Evolutionary conservation across 345 rosid species (phyloP).

Genomic region (Lepidium didymum): DNA sequence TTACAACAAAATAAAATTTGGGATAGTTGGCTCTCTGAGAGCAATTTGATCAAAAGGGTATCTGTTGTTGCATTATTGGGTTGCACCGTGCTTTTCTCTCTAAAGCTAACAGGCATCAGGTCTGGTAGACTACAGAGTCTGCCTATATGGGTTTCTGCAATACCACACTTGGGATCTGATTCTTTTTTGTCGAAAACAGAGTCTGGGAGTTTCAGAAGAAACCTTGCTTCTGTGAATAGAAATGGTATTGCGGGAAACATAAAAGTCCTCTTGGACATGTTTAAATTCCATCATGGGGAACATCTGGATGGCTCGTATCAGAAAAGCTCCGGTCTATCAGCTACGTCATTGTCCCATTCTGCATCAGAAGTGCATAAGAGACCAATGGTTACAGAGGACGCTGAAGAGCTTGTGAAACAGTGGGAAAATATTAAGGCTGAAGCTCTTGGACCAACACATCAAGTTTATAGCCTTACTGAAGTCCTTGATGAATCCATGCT

Average conservation of each 20-base stretch:
- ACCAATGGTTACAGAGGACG: constrained; percentile 76
- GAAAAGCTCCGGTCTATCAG: constrained; percentile 33
- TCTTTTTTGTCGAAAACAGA: constrained; percentile 33
- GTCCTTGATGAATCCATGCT: constrained; percentile 92
- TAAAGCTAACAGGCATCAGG: constrained; percentile 41
- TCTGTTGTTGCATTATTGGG: constrained; percentile 51
- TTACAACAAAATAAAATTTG: constrained; percentile 40
- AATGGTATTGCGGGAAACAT: constrained; percentile 37
- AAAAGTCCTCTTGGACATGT: constrained; percentile 40
- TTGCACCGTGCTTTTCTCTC: constrained; percentile 42
- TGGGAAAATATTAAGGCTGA: constrained; percentile 93
- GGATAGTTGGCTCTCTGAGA: constrained; percentile 44
- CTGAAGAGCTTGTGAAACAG: constrained; percentile 79
- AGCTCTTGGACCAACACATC: constrained; percentile 80
- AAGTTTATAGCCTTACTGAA: constrained; percentile 52
- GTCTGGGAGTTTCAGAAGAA: constrained; percentile 25
- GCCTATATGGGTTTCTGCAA: constrained; percentile 33
- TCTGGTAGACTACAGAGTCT: constrained; percentile 31
- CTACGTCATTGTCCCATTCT: constrained; percentile 42
- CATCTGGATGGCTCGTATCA: constrained; percentile 28
- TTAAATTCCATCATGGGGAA: constrained; percentile 37
- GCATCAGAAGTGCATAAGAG: constrained; percentile 33
- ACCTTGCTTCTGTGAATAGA: constrained; percentile 17
- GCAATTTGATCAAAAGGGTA: constrained; percentile 38
- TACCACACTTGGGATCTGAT: constrained; percentile 29